Evolutionary conservation across 2,329 filamentous ascomycete species (phyloP), one percentile per base, ranked within the genome.

Genomic region (Exophiala oligosperma): DNA sequence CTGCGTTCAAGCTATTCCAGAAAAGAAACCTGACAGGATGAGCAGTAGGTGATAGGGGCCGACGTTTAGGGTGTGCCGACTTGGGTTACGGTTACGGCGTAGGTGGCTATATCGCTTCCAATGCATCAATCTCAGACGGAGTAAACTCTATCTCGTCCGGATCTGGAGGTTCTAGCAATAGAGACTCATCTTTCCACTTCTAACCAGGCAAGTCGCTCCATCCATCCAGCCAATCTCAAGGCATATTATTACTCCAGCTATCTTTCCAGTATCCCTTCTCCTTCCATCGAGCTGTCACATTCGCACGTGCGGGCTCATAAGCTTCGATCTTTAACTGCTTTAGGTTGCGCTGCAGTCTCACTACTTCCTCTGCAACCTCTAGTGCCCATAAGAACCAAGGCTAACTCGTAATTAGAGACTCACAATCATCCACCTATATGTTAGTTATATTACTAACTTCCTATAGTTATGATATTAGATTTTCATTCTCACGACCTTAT

Each of bases 131-230:
- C 53, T 56, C 53, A 24, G 53, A 56, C 47, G 53, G 44, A 47
- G 53, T 56, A 23, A 56, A 49, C 11, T 56, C 53, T 29, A 56
- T 49, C 21, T 51, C 35, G 40, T 49, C 43, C 24, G 47, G 46
- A 50, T 56, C 53, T 37, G 53, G 53, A 44, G 53, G 46, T 51
- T 41, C 53, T 56, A 44, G 53, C 14, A 44, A 56, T 23, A 44
- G 53, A 3, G 47, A 56, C 47, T 56, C 53, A 50, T 56, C 44
- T 56, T 47, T 44, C 53, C 46, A 56, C 35, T 43, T 56, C 53
- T 44, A 56, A 29, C 53, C 53, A 21, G 53, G 53, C 44, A 56
- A 28, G 46, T 51, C 47, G 32, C 43, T 48, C 52, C 24, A 55
- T 6, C 4, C 41, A 47, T 29, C 28, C 28, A 29, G 28, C 28